Base-by-base conservation (phyloP, 176 grass and related monocot species). In the Phoenix dactylifera region DNA sequence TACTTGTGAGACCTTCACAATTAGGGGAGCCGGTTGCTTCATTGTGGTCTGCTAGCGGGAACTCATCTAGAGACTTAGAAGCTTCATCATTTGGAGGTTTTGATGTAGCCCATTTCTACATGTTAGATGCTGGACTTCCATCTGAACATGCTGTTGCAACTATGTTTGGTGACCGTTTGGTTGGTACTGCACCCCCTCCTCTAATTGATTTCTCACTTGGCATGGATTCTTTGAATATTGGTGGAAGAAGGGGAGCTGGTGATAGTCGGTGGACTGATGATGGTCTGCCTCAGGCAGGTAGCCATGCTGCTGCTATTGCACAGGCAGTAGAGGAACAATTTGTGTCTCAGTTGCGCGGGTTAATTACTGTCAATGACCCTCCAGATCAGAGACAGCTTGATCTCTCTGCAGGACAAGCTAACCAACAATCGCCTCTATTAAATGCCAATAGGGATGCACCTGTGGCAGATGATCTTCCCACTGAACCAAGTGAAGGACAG, bases 151-250 rank as follows among this genome's bases (percentile, higher is more conserved):
- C 57, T 79, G 69, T 54, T 18, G 56, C 82, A 50, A 54, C 80
- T 4, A 64, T 90, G 49, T 70, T 81, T 80, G 79, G 73, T 39
- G 80, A 92, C 51, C 83, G 62, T 67, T 55, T 75, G 44, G 69
- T 83, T 67, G 81, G 88, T 66, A 65, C 69, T 62, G 52, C 68
- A 49, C 76, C 65, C 4, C 66, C 88, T 59, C 73, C 77, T 55
- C 74, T 92, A 51, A 76, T 92, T 57, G 80, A 86, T 83, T 87
- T 86, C 63, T 83, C 88, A 68, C 65, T 80, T 51, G 88, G 83
- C 51, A 83, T 78, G 83, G 83, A 92, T 14, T 92, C 83, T 24
- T 71, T 79, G 61, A 72, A 66, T 82, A 78, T 83, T 67, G 55
- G 66, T 50, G 72, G 60, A 63, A 92, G 88, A 73, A 70, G 73